Conservation (phyloP, 257 asterid species). For the Plantago elongata region DNA sequence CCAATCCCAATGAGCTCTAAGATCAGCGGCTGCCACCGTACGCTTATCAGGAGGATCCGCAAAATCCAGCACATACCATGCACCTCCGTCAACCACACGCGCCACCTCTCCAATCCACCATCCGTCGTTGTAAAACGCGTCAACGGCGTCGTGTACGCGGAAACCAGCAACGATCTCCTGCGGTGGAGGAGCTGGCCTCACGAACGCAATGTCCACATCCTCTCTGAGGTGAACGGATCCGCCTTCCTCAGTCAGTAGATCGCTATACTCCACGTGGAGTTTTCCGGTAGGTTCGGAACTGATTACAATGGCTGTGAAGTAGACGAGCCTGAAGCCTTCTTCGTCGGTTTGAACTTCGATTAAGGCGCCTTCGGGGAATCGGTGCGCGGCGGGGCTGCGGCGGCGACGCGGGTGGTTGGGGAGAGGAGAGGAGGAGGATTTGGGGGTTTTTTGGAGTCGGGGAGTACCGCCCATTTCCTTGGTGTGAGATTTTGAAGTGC, state of each 20-base stretch:
- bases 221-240: conserved; percentile 37
- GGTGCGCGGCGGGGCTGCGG: no score
- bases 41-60: conserved; percentile 50
- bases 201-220: conserved; percentile 20
- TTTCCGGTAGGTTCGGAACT: neutral
- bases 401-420: no score
- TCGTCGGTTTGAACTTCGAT: conserved; percentile 54
- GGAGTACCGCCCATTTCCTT: no score
- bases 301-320: conserved; percentile 42
- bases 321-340: conserved; percentile 45
- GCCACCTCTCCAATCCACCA: conserved; percentile 65
- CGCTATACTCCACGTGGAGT: conserved; percentile 44
- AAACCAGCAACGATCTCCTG: conserved; percentile 18
- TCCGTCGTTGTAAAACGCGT: conserved; percentile 53
- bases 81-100: conserved; percentile 20
- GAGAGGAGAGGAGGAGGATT: no score
- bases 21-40: conserved; percentile 36
- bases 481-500: no score
- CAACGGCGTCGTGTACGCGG: conserved; percentile 46
- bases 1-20: conserved; percentile 68
- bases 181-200: conserved; percentile 41
- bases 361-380: neutral
- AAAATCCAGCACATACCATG: conserved; percentile 39
- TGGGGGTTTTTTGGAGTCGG: no score
- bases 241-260: conserved; percentile 32